A percentile compares a stretch with the other conserved stretches of the same genome.
Evolutionary conservation across 73 alveolate genomes (phyloP).

Genomic region (Blepharisma stoltei): DNA sequence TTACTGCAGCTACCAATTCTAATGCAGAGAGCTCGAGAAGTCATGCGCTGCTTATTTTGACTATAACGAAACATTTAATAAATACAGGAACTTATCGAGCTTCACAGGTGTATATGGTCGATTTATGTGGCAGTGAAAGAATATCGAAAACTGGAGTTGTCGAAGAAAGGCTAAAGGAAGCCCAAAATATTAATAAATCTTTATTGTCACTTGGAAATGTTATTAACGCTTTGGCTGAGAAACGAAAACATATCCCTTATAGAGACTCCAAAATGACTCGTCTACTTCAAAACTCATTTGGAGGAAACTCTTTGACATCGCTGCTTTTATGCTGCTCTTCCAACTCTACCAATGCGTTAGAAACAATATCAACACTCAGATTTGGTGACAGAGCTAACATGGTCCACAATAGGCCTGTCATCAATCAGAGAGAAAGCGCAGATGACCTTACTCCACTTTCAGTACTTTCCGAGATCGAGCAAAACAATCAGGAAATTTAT

Average conservation of each 20-base stretch:
- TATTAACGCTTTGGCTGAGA: slow-evolving; percentile 52
- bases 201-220: slow-evolving; percentile 72
- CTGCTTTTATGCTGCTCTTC: slow-evolving; percentile 62
- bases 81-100: slow-evolving; percentile 67
- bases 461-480: no score
- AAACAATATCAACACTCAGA: slow-evolving; percentile 64
- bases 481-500: no score
- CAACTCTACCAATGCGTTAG: slow-evolving; percentile 53
- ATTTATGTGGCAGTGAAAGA: slow-evolving; percentile 96
- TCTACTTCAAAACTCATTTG: slow-evolving; percentile 80
- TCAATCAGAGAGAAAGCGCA: slow-evolving; percentile 35
- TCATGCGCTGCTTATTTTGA: slow-evolving; percentile 71
- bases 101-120: slow-evolving; percentile 90
- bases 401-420: slow-evolving; percentile 58
- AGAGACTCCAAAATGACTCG: slow-evolving; percentile 93
- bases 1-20: slow-evolving; percentile 63
- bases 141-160: slow-evolving; percentile 90
- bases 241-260: slow-evolving; percentile 79
- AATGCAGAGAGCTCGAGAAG: slow-evolving; percentile 69
- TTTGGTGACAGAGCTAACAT: slow-evolving; percentile 75
- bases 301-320: slow-evolving; percentile 81
- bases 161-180: slow-evolving; percentile 91
- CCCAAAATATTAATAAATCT: slow-evolving; percentile 87
- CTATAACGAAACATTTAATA: slow-evolving; percentile 44
- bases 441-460: no score